Evolutionary conservation across 2,329 filamentous ascomycete genomes (phyloP), one percentile per base, ranked within the genome.

Genomic region (Emmonsia crescens): DNA sequence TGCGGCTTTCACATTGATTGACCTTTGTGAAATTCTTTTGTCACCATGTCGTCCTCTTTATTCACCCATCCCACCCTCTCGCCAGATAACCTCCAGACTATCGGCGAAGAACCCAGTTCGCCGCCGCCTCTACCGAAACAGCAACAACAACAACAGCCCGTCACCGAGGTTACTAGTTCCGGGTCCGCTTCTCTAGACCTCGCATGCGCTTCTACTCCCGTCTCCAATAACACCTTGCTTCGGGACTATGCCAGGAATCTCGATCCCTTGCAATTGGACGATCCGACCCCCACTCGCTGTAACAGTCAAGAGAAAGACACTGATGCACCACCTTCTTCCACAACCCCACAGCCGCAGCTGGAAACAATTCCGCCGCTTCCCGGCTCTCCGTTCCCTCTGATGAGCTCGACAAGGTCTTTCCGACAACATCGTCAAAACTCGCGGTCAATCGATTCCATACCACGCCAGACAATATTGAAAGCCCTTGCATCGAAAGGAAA

Each of bases 401-500:
- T 77, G 38, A 75, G 65, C 64, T 65, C 74, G 49, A 71, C 72
- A 46, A 72, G 71, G 63, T 67, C 72, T 62, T 67, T 72, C 61
- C 65, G 71, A 62, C 69, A 71, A 64, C 80, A 80, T 65, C 78
- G 75, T 59, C 81, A 79, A 71, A 80, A 76, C 73, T 74, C 77
- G 19, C 78, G 79, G 38, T 87, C 86, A 12, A 80, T 83, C 71
- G 87, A 89, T 68, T 80, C 81, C 56, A 79, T 92, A 66, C 89
- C 89, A 14, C 85, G 85, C 65, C 89, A 93, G 76, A 93, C 89
- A 61, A 85, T 91, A 70, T 85, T 92, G 78, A 92, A 94, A 77
- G 89, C 89, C 5, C 77, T 93, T 66, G 88, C 88, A 61, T 91
- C 89, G 16, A 60, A 55, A 40, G 56, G 56, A 29, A 33, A 16